phyloP scores from a whole-genome alignment of 345 rosid genomes.

The Noccaea bulbosa region DNA sequence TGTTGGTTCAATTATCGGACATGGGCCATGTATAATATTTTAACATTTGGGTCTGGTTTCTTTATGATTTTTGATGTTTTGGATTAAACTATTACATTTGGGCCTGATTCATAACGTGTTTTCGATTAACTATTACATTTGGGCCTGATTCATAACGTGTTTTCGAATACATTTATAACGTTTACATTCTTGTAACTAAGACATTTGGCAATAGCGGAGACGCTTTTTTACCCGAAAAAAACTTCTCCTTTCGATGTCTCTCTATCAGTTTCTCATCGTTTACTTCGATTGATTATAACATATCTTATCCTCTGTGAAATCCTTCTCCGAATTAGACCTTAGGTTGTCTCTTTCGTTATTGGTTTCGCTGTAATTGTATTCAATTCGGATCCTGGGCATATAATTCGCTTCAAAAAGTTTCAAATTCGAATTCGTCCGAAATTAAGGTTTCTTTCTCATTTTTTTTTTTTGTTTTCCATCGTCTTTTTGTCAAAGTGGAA shows the following conservation, averaged over 20 bases:
- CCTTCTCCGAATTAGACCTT: background rate
- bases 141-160: too few species aligned
- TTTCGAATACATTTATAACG: too few species aligned
- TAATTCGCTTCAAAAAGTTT: conserved; percentile 19
- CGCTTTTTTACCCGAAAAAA: background rate
- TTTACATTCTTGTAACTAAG: too few species aligned
- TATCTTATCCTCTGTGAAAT: background rate
- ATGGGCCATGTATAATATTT: too few species aligned
- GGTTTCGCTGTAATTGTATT: conserved; percentile 19
- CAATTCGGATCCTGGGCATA: conserved; percentile 16
- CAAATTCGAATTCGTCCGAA: conserved; percentile 18
- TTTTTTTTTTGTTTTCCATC: background rate
- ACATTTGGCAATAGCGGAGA: conserved; percentile 19
- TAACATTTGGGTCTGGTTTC: too few species aligned
- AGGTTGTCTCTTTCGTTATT: conserved; percentile 9
- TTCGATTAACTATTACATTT: too few species aligned
- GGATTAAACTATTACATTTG: too few species aligned
- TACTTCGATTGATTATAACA: background rate
- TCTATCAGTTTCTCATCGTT: background rate
- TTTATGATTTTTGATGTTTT: too few species aligned
- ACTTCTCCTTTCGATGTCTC: background rate
- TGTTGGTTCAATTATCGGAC: background rate
- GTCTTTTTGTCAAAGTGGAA: conserved; percentile 29
- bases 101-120: too few species aligned
- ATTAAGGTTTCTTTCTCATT: background rate